phyloP scores from a whole-genome alignment of 495 filamentous ascomycete genomes.

The Daldinia decipiens region DNA sequence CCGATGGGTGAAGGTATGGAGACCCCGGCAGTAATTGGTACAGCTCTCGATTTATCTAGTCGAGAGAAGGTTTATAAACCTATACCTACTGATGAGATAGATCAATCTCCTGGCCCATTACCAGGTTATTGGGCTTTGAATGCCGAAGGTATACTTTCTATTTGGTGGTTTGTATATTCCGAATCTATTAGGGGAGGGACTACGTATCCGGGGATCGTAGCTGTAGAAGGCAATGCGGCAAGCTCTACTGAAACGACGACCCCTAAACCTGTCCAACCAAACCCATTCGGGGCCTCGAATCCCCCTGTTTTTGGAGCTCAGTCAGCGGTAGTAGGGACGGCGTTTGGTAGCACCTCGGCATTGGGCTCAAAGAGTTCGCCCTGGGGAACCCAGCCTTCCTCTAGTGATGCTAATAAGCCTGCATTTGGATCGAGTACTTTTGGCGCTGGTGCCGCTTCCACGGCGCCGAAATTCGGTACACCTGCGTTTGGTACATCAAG shows the following conservation, averaged over 20 bases:
- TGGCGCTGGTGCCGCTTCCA: conserved; percentile 60
- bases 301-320: conserved; percentile 50
- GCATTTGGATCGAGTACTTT: conserved; percentile 55
- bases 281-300: conserved; percentile 29
- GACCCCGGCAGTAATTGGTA: conserved; percentile 83
- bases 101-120: conserved; percentile 80
- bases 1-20: conserved; percentile 70
- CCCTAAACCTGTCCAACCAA: conserved; percentile 48
- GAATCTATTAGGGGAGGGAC: conserved; percentile 80
- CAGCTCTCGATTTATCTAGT: conserved; percentile 82
- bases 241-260: conserved; percentile 38
- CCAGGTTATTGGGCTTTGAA: conserved; percentile 89
- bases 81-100: conserved; percentile 76
- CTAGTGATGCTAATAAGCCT: conserved; percentile 45
- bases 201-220: conserved; percentile 74
- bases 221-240: conserved; percentile 49
- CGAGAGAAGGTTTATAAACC: conserved; percentile 82
- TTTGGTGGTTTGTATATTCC: conserved; percentile 92
- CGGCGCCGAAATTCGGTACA: conserved; percentile 56
- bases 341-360: conserved; percentile 53
- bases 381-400: conserved; percentile 47
- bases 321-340: conserved; percentile 28
- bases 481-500: conserved; percentile 51
- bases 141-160: conserved; percentile 82
- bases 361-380: conserved; percentile 56